phyloP scores from a whole-genome alignment of 495 filamentous ascomycete species.

The Neurospora cerealis region DNA sequence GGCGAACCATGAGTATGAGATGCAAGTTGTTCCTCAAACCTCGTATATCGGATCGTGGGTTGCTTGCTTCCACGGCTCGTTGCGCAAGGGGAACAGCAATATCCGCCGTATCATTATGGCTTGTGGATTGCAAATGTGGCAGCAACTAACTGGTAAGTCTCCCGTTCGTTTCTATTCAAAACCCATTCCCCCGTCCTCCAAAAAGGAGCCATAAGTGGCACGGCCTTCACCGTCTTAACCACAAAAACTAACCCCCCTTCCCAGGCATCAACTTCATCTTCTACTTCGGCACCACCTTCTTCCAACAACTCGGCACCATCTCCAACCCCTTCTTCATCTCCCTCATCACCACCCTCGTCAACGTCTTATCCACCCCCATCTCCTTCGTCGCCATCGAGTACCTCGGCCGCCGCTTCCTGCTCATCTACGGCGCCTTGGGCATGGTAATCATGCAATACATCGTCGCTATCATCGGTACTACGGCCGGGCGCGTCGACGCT shows the following conservation, averaged over 20 bases:
- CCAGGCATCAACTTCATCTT: constrained; percentile 84
- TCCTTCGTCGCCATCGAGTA: constrained; percentile 76
- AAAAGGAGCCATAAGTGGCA: too few species aligned
- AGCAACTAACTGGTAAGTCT: constrained; percentile 41
- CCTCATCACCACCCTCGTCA: constrained; percentile 75
- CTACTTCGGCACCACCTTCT: constrained; percentile 78
- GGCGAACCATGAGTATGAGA: constrained; percentile 73
- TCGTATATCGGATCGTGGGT: constrained; percentile 57
- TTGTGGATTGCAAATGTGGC: constrained; percentile 60
- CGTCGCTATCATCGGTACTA: constrained; percentile 61
- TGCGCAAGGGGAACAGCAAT: constrained; percentile 44
- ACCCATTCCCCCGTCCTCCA: too few species aligned
- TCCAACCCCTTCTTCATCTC: constrained; percentile 67
- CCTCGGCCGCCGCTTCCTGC: constrained; percentile 65
- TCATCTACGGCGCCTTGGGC: constrained; percentile 63
- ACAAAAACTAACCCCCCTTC: constrained; percentile 13
- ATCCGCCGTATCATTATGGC: constrained; percentile 65
- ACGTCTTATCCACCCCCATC: constrained; percentile 68
- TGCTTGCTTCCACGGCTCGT: constrained; percentile 51
- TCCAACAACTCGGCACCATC: constrained; percentile 60
- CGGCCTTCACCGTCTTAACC: too few species aligned
- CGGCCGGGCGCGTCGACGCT: constrained; percentile 32
- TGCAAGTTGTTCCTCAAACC: constrained; percentile 49
- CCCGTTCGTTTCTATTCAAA: neutral
- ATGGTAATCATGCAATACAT: constrained; percentile 80